These are phyloP conservation scores for Lactarius hatsudake DNA, from an alignment of 768 basidiomycete genomes.

Conservation along the genomic window DNA sequence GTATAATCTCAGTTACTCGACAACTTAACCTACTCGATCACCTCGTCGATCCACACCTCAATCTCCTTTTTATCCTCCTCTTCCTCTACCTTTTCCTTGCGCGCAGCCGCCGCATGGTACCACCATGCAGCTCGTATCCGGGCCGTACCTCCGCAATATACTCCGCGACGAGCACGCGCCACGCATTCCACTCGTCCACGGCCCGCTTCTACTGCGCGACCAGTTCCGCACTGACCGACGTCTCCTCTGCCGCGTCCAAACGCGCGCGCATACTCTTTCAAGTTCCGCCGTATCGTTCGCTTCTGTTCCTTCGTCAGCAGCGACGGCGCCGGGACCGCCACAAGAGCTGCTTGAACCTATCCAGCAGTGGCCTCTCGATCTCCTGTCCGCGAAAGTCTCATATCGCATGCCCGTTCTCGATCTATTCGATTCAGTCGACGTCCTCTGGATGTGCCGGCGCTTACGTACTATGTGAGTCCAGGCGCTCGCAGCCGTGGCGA, in stretches of 20 bases:
- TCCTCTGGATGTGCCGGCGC: too few species aligned
- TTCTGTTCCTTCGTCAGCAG: slow-evolving; percentile 87
- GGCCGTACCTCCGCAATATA: slow-evolving; percentile 56
- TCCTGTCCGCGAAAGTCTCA: slow-evolving; percentile 99
- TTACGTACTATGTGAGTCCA: slow-evolving; percentile 59
- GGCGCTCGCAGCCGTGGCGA: slow-evolving; percentile 89
- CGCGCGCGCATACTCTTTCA: slow-evolving; percentile 83
- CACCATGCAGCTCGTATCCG: slow-evolving; percentile 38
- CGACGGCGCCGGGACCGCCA: slow-evolving; percentile 95
- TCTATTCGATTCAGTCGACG: slow-evolving; percentile 26
- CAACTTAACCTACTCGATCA: slow-evolving; percentile 78
- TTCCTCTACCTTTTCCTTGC: slow-evolving; percentile 64
- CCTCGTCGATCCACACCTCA: slow-evolving; percentile 91
- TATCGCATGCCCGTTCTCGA: slow-evolving; percentile 93
- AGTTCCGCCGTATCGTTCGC: slow-evolving; percentile 78
- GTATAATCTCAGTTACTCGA: slow-evolving; percentile 41
- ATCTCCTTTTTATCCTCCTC: slow-evolving; percentile 80
- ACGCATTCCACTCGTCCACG: slow-evolving; percentile 99
- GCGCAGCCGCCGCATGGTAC: slow-evolving; percentile 29
- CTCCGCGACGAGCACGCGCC: slow-evolving; percentile 72
- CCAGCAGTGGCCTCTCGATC: slow-evolving; percentile 81
- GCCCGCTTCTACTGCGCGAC: slow-evolving; percentile 86
- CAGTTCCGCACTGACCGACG: slow-evolving; percentile 90
- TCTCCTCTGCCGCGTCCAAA: slow-evolving; percentile 97
- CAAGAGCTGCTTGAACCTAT: slow-evolving; percentile 97